These are phyloP conservation scores for Glomus cerebriforme DNA, from an alignment of 192 early-diverging fungal genomes.

Conservation along the genomic window DNA sequence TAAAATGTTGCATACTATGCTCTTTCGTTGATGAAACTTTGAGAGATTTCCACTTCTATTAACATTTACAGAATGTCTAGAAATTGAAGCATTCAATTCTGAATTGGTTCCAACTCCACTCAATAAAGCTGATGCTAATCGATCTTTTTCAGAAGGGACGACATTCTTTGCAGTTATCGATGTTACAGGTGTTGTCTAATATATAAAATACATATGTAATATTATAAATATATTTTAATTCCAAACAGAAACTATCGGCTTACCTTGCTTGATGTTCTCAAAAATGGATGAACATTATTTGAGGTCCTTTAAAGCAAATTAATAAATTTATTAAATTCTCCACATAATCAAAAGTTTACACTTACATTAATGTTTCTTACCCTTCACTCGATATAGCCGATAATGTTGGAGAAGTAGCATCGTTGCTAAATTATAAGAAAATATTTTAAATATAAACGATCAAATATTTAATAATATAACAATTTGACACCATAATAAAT, in stretches of 20 bases:
- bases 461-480: not conserved
- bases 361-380: not conserved
- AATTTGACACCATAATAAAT: not conserved
- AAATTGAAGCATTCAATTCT: not conserved
- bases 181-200: not conserved
- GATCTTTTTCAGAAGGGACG: not conserved
- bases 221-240: not conserved
- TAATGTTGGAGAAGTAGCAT: not conserved
- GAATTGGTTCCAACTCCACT: conserved; percentile 9
- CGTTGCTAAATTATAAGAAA: not conserved
- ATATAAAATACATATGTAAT: not conserved
- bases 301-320: not conserved
- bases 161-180: not conserved
- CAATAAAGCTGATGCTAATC: conserved; percentile 24
- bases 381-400: not conserved
- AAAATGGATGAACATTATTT: not conserved
- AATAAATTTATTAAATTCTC: not conserved
- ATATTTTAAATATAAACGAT: not conserved
- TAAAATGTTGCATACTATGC: not conserved
- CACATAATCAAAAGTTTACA: not conserved
- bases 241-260: not conserved
- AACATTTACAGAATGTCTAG: not conserved
- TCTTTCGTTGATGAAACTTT: not conserved
- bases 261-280: conserved; percentile 10
- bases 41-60: not conserved